phyloP scores from a whole-genome alignment of 495 filamentous ascomycete species.

The Neurospora sp. region DNA sequence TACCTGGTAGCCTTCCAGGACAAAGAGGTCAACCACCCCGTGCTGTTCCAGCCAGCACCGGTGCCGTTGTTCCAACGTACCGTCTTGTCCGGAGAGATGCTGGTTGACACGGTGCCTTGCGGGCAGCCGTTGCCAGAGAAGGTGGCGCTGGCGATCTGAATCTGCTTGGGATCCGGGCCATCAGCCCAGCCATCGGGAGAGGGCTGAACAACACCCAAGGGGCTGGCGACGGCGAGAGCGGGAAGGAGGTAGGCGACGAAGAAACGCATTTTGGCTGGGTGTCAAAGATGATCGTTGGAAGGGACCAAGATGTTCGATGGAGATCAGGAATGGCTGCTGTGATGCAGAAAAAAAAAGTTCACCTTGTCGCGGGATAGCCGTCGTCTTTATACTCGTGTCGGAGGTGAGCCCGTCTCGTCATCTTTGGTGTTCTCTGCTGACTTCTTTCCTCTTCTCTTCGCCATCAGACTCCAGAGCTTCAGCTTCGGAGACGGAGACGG shows the following conservation, averaged over 20 bases:
- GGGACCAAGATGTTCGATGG: constrained; percentile 1
- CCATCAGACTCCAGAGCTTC: not conserved
- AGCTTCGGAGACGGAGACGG: not conserved
- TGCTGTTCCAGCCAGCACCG: constrained; percentile 1
- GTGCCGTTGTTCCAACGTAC: constrained; percentile 18
- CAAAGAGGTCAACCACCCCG: not conserved
- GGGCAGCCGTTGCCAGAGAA: constrained; percentile 52
- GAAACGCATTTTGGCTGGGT: constrained; percentile 31
- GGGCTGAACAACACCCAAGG: constrained; percentile 18
- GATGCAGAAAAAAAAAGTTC: constrained; percentile 17
- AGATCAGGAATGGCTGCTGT: constrained; percentile 11
- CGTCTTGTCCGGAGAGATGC: constrained; percentile 41
- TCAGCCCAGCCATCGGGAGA: constrained; percentile 23
- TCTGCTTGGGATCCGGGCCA: constrained; percentile 29
- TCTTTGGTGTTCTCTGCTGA: not conserved
- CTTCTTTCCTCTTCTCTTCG: not conserved
- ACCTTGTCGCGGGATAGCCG: constrained; percentile 16
- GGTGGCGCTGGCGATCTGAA: constrained; percentile 43
- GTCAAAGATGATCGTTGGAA: not conserved
- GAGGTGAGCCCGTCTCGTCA: not conserved
- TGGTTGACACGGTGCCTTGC: constrained; percentile 38
- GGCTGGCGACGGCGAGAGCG: constrained; percentile 35
- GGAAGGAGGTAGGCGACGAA: constrained; percentile 34
- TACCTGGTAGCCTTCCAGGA: not conserved
- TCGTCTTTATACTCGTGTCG: constrained; percentile 23